Evolutionary conservation across 345 rosid genomes (phyloP).

Genomic region (Eucalyptus marginata): DNA sequence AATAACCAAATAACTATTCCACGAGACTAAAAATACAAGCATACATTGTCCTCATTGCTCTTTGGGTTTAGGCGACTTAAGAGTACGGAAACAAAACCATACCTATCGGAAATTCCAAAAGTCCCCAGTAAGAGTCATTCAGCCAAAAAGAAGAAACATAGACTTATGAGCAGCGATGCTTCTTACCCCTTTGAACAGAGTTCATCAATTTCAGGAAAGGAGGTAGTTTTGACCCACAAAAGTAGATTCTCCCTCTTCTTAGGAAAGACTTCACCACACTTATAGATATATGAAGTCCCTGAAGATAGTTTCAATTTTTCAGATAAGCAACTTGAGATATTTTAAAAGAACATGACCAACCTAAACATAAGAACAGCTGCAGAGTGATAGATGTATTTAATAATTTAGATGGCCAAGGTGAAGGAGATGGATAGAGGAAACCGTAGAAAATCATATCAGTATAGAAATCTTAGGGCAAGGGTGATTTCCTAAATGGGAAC

Average conservation of each 20-base stretch:
- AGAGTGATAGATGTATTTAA: neutral
- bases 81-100: conserved; percentile 37
- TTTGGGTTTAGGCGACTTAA: conserved; percentile 38
- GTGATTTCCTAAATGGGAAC: neutral
- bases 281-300: conserved; percentile 16
- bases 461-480: neutral
- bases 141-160: neutral
- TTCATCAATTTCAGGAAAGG: conserved; percentile 32
- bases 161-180: neutral
- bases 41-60: conserved; percentile 31
- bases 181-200: conserved; percentile 46
- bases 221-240: conserved; percentile 32
- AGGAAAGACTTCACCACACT: conserved; percentile 24
- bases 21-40: conserved; percentile 1
- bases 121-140: conserved; percentile 1
- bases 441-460: neutral
- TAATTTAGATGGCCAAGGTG: neutral
- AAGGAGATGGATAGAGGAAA: neutral
- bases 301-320: neutral
- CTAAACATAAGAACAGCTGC: neutral
- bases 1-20: neutral
- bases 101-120: conserved; percentile 22
- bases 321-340: neutral
- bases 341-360: neutral
- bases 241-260: conserved; percentile 42